A percentile compares a stretch with the other conserved stretches of the same genome.
Evolutionary conservation across 179 eudicot genomes (phyloP).

Genomic region (Silene coronaria): DNA sequence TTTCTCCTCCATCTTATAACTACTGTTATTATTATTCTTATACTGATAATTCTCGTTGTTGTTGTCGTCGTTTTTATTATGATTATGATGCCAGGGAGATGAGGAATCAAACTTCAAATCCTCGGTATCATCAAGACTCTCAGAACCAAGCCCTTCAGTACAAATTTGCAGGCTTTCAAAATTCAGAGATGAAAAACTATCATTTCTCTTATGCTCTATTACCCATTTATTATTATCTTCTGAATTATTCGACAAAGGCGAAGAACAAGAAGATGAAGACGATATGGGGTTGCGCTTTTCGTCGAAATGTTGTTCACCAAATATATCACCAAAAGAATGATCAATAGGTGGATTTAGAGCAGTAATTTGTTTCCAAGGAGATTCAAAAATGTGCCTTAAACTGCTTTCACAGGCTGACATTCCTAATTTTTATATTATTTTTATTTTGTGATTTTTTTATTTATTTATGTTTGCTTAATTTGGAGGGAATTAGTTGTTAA

Average conservation of each 20-base stretch:
- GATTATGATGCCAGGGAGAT: conserved; percentile 10
- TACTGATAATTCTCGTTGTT: background rate
- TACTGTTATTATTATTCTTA: background rate
- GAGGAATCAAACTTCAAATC: conserved; percentile 35
- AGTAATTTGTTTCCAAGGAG: conserved; percentile 45
- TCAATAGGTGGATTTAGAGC: conserved; percentile 32
- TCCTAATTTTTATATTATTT: conserved; percentile 4
- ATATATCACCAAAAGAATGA: conserved; percentile 56
- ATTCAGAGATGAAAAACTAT: conserved; percentile 29
- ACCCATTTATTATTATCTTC: conserved; percentile 18
- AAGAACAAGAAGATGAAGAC: conserved; percentile 8
- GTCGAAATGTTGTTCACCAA: conserved; percentile 66
- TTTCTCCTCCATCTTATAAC: conserved; percentile 11
- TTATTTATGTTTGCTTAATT: conserved; percentile 15
- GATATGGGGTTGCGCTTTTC: conserved; percentile 27
- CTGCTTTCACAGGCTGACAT: conserved; percentile 65
- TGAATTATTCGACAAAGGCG: conserved; percentile 17
- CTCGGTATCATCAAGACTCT: conserved; percentile 67
- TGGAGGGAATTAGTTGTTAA: conserved; percentile 5
- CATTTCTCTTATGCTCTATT: conserved; percentile 17
- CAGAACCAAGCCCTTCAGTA: conserved; percentile 94
- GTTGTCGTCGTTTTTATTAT: background rate
- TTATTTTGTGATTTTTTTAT: background rate
- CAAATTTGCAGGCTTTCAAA: conserved; percentile 58
- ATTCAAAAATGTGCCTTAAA: conserved; percentile 60